These are phyloP conservation scores for Aspergillus vadensis DNA, from an alignment of 2,329 filamentous ascomycete genomes.

Conservation along the genomic window DNA sequence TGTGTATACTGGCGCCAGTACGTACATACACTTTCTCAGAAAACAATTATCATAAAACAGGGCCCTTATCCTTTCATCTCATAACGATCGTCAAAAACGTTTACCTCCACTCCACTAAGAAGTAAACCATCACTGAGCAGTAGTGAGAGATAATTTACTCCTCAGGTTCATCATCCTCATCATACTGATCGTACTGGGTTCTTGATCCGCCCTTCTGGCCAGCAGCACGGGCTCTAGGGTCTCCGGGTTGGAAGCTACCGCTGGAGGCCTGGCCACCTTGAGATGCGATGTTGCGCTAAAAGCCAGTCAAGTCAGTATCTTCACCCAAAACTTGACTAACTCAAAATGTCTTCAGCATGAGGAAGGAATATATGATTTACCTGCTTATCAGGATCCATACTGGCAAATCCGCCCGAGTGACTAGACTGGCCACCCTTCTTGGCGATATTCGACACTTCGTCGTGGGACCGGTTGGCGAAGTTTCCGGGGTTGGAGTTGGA, in stretches of 20 bases:
- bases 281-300: constrained; percentile 57
- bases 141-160: not conserved
- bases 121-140: not conserved
- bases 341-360: no score
- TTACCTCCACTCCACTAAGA: not conserved
- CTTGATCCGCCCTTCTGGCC: constrained; percentile 38
- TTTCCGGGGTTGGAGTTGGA: not conserved
- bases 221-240: constrained; percentile 56
- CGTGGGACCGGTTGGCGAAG: constrained; percentile 46
- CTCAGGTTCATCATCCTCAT: constrained; percentile 1
- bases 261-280: constrained; percentile 56
- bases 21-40: no score
- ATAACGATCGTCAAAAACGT: not conserved
- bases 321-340: no score
- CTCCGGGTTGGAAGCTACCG: constrained; percentile 58
- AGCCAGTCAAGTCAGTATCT: no score
- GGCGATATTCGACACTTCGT: constrained; percentile 49
- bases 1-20: no score
- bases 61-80: not conserved
- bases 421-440: constrained; percentile 38
- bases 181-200: constrained; percentile 2
- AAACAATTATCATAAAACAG: no score
- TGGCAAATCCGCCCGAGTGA: constrained; percentile 31
- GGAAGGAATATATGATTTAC: no score
- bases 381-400: constrained; percentile 35